These are phyloP conservation scores for Puccinia triticina DNA, from an alignment of 1,284 basidiomycete genomes.

Conservation along the genomic window DNA sequence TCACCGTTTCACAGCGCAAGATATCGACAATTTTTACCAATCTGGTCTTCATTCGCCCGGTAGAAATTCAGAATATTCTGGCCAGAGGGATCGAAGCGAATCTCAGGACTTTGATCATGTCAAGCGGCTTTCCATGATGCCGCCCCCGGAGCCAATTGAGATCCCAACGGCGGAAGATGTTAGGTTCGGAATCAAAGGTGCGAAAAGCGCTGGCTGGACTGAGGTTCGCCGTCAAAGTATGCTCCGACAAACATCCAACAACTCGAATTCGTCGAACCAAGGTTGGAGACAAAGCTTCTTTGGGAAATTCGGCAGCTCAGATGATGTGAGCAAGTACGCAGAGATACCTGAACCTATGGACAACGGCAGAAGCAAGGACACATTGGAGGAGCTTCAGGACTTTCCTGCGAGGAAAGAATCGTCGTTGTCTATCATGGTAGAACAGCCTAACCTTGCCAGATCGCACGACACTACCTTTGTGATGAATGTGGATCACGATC, in stretches of 20 bases:
- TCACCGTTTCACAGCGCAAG: constrained; percentile 10
- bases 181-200: constrained; percentile 51
- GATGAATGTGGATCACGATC: not conserved
- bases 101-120: constrained; percentile 10
- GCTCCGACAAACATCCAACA: not conserved
- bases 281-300: constrained; percentile 48
- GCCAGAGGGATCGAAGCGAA: not conserved
- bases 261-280: constrained; percentile 19
- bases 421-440: constrained; percentile 14
- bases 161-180: constrained; percentile 51
- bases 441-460: not conserved
- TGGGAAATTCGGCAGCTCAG: constrained; percentile 28
- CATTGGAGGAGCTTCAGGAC: constrained; percentile 8
- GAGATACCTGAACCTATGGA: not conserved
- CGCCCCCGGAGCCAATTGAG: constrained; percentile 49
- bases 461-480: constrained; percentile 9
- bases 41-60: constrained; percentile 10
- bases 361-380: not conserved
- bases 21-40: constrained; percentile 6
- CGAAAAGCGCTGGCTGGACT: constrained; percentile 46
- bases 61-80: not conserved
- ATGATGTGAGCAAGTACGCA: not conserved
- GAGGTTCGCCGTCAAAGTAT: constrained; percentile 43
- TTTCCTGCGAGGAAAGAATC: constrained; percentile 6
- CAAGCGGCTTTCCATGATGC: constrained; percentile 35